These are phyloP conservation scores for Plasmodium malariae DNA, from an alignment of 169 alveolate genomes.

Conservation along the genomic window DNA sequence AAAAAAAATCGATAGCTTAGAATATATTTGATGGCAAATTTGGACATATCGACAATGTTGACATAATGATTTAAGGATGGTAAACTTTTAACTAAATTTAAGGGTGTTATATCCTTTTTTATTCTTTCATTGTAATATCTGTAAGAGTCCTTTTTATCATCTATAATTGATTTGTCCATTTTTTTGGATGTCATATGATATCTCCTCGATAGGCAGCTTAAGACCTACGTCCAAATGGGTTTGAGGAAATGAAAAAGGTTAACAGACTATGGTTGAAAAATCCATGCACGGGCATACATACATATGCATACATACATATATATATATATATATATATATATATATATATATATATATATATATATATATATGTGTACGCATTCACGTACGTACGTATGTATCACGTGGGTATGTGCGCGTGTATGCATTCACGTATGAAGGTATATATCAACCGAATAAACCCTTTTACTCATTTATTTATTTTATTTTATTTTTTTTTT, in stretches of 20 bases:
- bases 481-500: too few relatives aligned
- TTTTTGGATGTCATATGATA: conserved; percentile 13
- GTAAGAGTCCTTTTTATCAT: conserved; percentile 34
- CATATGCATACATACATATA: too few relatives aligned
- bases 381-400: too few relatives aligned
- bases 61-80: conserved; percentile 76
- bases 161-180: not conserved
- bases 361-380: not conserved
- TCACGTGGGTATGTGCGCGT: too few relatives aligned
- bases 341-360: not conserved
- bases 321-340: too few relatives aligned
- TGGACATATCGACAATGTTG: conserved; percentile 82
- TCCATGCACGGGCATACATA: not conserved
- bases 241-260: not conserved
- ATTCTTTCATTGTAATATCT: conserved; percentile 40
- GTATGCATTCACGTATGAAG: too few relatives aligned
- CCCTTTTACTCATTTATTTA: too few relatives aligned
- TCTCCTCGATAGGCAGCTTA: conserved; percentile 29
- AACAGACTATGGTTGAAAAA: not conserved
- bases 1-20: conserved; percentile 88
- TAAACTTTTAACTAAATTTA: conserved; percentile 41
- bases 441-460: too few relatives aligned
- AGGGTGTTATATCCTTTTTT: conserved; percentile 50
- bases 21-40: conserved; percentile 85
- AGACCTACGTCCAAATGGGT: not conserved